A percentile compares a stretch with the other conserved stretches of the same genome.
Conservation (phyloP, 2,329 filamentous ascomycete genomes). For the Aspergillus melleus region DNA sequence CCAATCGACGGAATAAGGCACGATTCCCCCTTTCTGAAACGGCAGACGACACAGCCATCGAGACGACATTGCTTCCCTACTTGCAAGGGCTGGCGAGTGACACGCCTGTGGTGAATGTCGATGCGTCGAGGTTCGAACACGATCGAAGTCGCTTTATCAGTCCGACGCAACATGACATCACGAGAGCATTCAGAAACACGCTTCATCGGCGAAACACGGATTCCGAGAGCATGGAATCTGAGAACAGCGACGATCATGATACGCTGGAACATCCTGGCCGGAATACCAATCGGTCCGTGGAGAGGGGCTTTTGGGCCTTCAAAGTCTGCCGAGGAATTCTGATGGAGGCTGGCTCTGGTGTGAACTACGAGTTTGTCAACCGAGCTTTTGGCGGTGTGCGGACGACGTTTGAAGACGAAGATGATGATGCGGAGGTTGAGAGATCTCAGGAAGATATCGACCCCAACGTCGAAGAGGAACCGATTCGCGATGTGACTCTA, state of each 20-base stretch:
- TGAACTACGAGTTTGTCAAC: slow-evolving; percentile 60
- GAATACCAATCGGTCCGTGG: slow-evolving; percentile 34
- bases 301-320: slow-evolving; percentile 57
- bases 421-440: slow-evolving; percentile 44
- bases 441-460: slow-evolving; percentile 51
- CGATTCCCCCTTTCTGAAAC: slow-evolving; percentile 55
- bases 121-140: slow-evolving; percentile 58
- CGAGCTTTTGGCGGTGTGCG: slow-evolving; percentile 63
- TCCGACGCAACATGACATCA: slow-evolving; percentile 54
- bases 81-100: slow-evolving; percentile 55
- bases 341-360: slow-evolving; percentile 55
- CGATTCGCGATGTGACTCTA: slow-evolving; percentile 38
- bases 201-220: slow-evolving; percentile 55
- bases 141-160: slow-evolving; percentile 56
- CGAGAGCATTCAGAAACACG: slow-evolving; percentile 57
- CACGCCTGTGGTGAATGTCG: slow-evolving; percentile 54
- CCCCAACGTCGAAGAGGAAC: slow-evolving; percentile 46
- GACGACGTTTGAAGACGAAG: slow-evolving; percentile 40
- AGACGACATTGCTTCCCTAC: slow-evolving; percentile 60
- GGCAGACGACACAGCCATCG: slow-evolving; percentile 54
- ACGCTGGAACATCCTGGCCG: slow-evolving; percentile 25
- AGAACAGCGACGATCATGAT: slow-evolving; percentile 19
- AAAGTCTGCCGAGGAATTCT: slow-evolving; percentile 61
- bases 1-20: slow-evolving; percentile 40
- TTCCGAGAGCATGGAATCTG: slow-evolving; percentile 42